phyloP scores from a whole-genome alignment of 2,329 filamentous ascomycete species.

The Colletotrichum navitas region DNA sequence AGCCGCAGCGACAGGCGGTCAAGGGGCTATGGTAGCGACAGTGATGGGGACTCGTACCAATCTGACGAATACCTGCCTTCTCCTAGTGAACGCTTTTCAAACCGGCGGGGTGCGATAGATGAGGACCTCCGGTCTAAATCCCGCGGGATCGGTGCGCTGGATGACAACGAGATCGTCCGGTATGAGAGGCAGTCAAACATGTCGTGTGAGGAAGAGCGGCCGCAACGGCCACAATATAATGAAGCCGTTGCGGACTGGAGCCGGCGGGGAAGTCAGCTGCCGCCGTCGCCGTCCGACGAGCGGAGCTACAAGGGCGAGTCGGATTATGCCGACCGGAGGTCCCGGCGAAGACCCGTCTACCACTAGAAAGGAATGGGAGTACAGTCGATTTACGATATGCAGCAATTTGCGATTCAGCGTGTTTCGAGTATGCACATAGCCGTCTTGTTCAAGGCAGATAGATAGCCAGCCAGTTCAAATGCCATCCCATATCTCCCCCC shows the following conservation, averaged over 20 bases:
- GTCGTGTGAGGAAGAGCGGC: constrained; percentile 23
- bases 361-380: not conserved
- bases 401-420: not conserved
- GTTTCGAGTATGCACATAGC: constrained; percentile 17
- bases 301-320: constrained; percentile 15
- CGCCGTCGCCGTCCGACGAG: constrained; percentile 21
- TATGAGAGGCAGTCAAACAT: constrained; percentile 28
- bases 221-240: constrained; percentile 17
- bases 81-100: constrained; percentile 40
- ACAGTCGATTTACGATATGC: not conserved
- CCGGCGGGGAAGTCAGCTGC: constrained; percentile 14
- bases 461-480: constrained; percentile 10
- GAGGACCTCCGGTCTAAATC: constrained; percentile 1
- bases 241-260: constrained; percentile 33
- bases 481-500: constrained; percentile 3
- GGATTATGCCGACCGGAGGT: constrained; percentile 23
- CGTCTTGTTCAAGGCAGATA: constrained; percentile 24
- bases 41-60: constrained; percentile 34
- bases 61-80: constrained; percentile 23
- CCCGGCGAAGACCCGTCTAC: constrained; percentile 21
- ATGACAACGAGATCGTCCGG: constrained; percentile 32
- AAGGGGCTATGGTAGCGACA: constrained; percentile 35
- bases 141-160: not conserved
- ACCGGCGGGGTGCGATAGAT: constrained; percentile 34
- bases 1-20: constrained; percentile 37